Evolutionary conservation across 768 basidiomycete genomes (phyloP), one percentile per base, ranked within the genome.

Genomic region (Mycena alexandri): DNA sequence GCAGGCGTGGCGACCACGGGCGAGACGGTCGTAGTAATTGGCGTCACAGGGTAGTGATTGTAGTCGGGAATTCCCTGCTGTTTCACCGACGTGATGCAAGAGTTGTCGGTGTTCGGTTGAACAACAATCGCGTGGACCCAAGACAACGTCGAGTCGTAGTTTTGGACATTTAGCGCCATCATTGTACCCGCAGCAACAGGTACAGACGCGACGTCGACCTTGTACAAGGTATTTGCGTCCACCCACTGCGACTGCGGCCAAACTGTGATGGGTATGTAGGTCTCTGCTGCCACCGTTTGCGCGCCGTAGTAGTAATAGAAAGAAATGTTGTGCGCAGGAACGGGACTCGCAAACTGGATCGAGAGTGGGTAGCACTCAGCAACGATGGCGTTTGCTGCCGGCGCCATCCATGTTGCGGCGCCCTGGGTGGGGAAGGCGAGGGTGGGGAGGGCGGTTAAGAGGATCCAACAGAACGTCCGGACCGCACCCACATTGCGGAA

Each of bases 361-460:
- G 54, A 24, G 41, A 56, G 54, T 14, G 54, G 54, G 11, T 56
- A 56, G 54, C 54, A 56, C 14, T 56, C 54, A 2, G 54, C 54
- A 41, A 56, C 42, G 24, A 56, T 17, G 21, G 10, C 21, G 16
- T 13, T n/a, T 3, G 50, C 4, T 29, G 50, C 33, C 2, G 50
- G 50, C 6, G 14, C 25, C 1, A 51, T 16, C 50, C 50, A 51
- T 51, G 16, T 33, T 5, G 50, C 50, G 17, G 25, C 25, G 6
- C 50, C 50, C 16, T 51, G 50, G 16, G 29, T n/a, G 22, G 21
- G 47, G 47, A 24, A 48, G 11, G 14, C 24, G 6, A 19, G 12
- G 14, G 29, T 24, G 16, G 25, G 4, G 25, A 29, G 29, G 29
- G 29, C 29, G 29, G 29, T 6, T 6, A 29, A 29, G 29, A 29